phyloP scores from a whole-genome alignment of 1,139 yeast genomes.

The Lodderomyces parapsilosis region DNA sequence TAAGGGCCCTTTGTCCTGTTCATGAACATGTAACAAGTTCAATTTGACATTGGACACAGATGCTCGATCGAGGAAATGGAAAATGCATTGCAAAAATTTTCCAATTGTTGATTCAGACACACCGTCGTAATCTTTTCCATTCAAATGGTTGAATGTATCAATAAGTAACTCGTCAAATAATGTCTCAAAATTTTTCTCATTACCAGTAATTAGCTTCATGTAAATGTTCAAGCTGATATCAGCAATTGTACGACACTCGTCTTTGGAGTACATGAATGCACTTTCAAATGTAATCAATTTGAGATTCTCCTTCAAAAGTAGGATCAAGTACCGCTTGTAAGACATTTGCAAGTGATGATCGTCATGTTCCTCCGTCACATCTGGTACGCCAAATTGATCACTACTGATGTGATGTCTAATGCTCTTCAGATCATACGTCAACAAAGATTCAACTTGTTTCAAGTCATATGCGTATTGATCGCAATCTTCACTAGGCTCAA shows the following conservation, averaged over 20 bases:
- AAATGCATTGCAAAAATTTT: constrained; percentile 30
- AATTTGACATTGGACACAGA: constrained; percentile 29
- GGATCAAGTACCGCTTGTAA: constrained; percentile 1
- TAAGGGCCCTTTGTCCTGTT: constrained; percentile 31
- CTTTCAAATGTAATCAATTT: constrained; percentile 16
- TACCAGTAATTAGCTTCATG: constrained; percentile 52
- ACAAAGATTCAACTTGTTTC: constrained; percentile 48
- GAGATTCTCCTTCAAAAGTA: constrained; percentile 48
- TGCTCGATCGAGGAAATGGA: constrained; percentile 31
- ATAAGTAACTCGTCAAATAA: constrained; percentile 32
- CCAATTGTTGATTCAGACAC: constrained; percentile 31
- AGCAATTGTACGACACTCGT: background rate
- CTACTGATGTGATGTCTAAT: constrained; percentile 48
- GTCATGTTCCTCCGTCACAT: constrained; percentile 28
- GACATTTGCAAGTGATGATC: background rate
- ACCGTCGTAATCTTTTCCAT: constrained; percentile 15
- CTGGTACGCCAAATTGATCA: constrained; percentile 54
- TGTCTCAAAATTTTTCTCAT: constrained; percentile 49
- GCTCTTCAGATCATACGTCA: constrained; percentile 41
- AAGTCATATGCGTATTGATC: constrained; percentile 57
- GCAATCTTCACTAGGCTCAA: background rate
- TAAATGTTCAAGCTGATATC: constrained; percentile 30
- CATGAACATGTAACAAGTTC: constrained; percentile 32
- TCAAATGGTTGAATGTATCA: constrained; percentile 23
- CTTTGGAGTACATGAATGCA: background rate